Conservation (phyloP, 495 filamentous ascomycete species). For the Tuber brumale region DNA sequence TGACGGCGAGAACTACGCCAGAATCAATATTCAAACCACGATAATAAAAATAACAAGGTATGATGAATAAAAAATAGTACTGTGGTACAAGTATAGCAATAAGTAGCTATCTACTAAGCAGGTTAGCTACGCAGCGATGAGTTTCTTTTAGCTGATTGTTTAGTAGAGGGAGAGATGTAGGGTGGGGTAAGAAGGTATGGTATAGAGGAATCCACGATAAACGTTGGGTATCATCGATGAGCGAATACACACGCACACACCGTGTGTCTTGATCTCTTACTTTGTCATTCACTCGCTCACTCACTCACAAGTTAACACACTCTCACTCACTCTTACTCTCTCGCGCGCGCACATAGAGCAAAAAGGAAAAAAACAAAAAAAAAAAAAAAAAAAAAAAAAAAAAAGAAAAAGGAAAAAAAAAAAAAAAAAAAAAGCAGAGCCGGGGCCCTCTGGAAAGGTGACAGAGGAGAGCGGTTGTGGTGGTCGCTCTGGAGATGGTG, state of each 20-base stretch:
- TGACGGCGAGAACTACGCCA: neutral
- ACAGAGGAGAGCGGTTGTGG: neutral
- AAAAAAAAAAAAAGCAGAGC: neutral
- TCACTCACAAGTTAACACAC: neutral
- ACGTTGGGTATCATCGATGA: neutral
- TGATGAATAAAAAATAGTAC: neutral
- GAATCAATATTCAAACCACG: neutral
- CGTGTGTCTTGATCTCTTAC: neutral
- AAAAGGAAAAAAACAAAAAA: neutral
- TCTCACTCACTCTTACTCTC: neutral
- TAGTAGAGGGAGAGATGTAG: neutral
- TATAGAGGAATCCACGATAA: neutral
- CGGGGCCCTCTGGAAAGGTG: neutral
- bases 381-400: too few relatives aligned
- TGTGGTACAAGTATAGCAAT: neutral
- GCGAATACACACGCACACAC: neutral
- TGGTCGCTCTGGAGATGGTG: neutral
- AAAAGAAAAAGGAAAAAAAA: too few relatives aligned
- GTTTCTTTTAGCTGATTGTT: neutral
- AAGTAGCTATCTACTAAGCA: constrained; percentile 1
- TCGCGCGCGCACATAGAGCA: neutral
- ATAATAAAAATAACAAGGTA: neutral
- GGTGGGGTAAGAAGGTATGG: neutral
- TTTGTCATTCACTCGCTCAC: neutral
- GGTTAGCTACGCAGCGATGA: neutral